A percentile compares a stretch with the other conserved stretches of the same genome.
These are phyloP conservation scores for Schizosaccharomyces octosporus DNA, from an alignment of 805 yeast species.

Conservation along the genomic window DNA sequence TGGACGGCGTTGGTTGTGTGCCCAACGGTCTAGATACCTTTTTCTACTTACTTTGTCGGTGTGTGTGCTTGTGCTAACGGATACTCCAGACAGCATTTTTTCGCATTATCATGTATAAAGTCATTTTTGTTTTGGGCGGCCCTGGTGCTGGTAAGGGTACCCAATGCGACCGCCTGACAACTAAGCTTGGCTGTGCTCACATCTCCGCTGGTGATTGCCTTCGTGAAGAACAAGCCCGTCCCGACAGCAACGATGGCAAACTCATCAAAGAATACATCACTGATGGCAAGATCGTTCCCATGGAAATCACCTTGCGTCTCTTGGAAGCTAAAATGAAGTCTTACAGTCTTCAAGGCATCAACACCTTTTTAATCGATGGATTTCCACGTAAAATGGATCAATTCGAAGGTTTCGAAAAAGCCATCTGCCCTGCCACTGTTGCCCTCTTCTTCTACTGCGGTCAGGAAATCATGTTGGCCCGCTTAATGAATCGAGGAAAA, in stretches of 20 bases:
- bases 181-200: conserved; percentile 61
- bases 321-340: conserved; percentile 55
- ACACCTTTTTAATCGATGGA: conserved; percentile 69
- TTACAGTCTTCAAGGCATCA: conserved; percentile 13
- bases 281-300: conserved; percentile 85
- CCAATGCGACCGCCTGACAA: conserved; percentile 68
- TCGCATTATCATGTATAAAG: conserved; percentile 26
- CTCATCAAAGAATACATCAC: conserved; percentile 61
- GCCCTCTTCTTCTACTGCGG: conserved; percentile 29
- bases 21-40: too few species aligned
- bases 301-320: conserved; percentile 62
- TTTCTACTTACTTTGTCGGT: too few species aligned
- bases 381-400: conserved; percentile 98
- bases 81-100: too few species aligned
- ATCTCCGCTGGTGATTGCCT: conserved; percentile 89
- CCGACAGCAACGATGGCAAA: conserved; percentile 63
- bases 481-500: conserved; percentile 75
- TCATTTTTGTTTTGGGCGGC: conserved; percentile 81
- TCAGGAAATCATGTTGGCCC: conserved; percentile 58
- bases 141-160: conserved; percentile 95
- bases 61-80: too few species aligned
- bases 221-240: conserved; percentile 71
- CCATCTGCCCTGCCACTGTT: conserved; percentile 18
- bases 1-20: too few species aligned
- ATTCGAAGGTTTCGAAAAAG: conserved; percentile 76